These are phyloP conservation scores for Chionographis japonica DNA, from an alignment of 106 monocot genomes.

Conservation along the genomic window DNA sequence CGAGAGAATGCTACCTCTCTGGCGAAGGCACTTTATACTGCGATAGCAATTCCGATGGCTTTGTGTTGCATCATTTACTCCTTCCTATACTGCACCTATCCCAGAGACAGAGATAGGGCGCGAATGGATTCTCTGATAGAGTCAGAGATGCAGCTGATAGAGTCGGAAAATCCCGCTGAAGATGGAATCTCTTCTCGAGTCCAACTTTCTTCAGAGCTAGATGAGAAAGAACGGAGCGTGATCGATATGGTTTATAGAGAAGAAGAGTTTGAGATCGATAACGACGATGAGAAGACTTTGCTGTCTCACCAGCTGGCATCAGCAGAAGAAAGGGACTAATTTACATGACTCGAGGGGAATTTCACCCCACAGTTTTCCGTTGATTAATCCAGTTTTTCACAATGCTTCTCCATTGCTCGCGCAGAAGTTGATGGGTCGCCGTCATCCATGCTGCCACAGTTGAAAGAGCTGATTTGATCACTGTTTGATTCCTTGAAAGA, in stretches of 20 bases:
- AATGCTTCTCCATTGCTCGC: too few relatives aligned
- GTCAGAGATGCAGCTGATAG: slow-evolving; percentile 64
- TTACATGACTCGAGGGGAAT: too few relatives aligned
- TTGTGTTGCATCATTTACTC: slow-evolving; percentile 81
- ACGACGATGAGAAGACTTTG: slow-evolving; percentile 28
- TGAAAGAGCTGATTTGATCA: too few relatives aligned
- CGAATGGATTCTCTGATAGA: slow-evolving; percentile 65
- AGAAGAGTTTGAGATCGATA: slow-evolving; percentile 35
- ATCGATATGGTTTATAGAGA: slow-evolving; percentile 32
- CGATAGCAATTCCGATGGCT: slow-evolving; percentile 73
- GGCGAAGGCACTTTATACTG: slow-evolving; percentile 80
- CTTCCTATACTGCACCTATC: slow-evolving; percentile 75
- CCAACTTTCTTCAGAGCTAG: slow-evolving; percentile 4
- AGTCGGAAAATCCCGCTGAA: slow-evolving; percentile 22
- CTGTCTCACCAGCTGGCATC: slow-evolving; percentile 12
- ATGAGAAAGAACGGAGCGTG: slow-evolving; percentile 21
- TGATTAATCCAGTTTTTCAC: too few relatives aligned
- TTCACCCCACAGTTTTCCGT: too few relatives aligned
- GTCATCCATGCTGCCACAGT: too few relatives aligned
- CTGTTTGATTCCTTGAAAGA: too few relatives aligned
- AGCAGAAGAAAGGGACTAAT: slow-evolving; percentile 4
- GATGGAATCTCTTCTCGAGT: slow-evolving; percentile 1
- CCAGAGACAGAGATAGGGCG: slow-evolving; percentile 73
- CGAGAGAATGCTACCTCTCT: slow-evolving; percentile 72
- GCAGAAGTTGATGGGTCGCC: too few relatives aligned